Evolutionary conservation across 1,139 yeast genomes (phyloP).

Genomic region (Candida sp.): DNA sequence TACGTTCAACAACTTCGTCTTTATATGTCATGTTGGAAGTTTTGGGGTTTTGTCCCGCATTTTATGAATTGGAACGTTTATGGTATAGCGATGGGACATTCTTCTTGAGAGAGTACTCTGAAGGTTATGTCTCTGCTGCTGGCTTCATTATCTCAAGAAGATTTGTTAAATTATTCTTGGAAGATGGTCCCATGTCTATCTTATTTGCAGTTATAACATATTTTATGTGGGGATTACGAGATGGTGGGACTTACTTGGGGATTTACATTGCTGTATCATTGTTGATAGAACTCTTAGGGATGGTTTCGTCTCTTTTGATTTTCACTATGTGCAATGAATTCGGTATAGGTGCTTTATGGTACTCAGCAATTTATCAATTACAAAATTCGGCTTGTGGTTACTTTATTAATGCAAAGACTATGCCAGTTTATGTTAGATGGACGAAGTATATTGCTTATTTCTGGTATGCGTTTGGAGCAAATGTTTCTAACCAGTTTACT

Average conservation of each 20-base stretch:
- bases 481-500: slow-evolving; percentile 63
- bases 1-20: slow-evolving; percentile 57
- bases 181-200: slow-evolving; percentile 61
- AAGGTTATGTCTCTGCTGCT: slow-evolving; percentile 54
- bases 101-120: slow-evolving; percentile 67
- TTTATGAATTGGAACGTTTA: slow-evolving; percentile 66
- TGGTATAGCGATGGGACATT: slow-evolving; percentile 61
- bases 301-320: slow-evolving; percentile 48
- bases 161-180: slow-evolving; percentile 56
- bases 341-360: slow-evolving; percentile 57
- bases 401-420: slow-evolving; percentile 60
- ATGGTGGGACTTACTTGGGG: slow-evolving; percentile 38
- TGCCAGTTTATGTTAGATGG: slow-evolving; percentile 83
- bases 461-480: slow-evolving; percentile 77
- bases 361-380: slow-evolving; percentile 60
- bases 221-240: slow-evolving; percentile 68
- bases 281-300: slow-evolving; percentile 50
- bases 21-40: slow-evolving; percentile 59
- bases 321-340: slow-evolving; percentile 62
- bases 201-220: slow-evolving; percentile 57
- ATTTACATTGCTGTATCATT: slow-evolving; percentile 54
- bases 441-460: slow-evolving; percentile 79
- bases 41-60: slow-evolving; percentile 59
- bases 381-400: slow-evolving; percentile 77
- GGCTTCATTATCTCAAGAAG: slow-evolving; percentile 66